Evolutionary conservation across 1,284 basidiomycete genomes (phyloP).

Genomic region (Gomphus bonarii): DNA sequence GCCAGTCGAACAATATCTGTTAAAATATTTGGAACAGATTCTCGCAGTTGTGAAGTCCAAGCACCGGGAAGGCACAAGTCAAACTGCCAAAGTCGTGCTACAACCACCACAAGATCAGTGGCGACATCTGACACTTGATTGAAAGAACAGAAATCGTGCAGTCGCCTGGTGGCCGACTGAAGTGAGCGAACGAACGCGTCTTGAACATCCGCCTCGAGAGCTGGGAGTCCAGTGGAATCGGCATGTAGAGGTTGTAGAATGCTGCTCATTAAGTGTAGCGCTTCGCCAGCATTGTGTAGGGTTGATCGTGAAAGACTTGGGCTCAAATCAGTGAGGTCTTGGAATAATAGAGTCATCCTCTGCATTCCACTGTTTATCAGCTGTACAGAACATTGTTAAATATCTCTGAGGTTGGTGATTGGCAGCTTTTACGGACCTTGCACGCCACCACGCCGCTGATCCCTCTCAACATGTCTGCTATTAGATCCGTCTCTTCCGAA

Average conservation of each 20-base stretch:
- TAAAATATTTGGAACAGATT: conserved; percentile 34
- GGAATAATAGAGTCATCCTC: conserved; percentile 49
- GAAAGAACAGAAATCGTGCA: conserved; percentile 5
- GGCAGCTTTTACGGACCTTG: conserved; percentile 36
- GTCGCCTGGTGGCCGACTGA: not conserved
- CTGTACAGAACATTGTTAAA: conserved; percentile 25
- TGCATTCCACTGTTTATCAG: conserved; percentile 67
- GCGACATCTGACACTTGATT: not conserved
- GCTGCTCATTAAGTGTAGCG: conserved; percentile 57
- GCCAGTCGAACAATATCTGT: conserved; percentile 40
- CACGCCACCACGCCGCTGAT: conserved; percentile 52
- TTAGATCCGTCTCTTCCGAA: conserved; percentile 67
- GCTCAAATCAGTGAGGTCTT: conserved; percentile 23
- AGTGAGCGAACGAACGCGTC: conserved; percentile 31
- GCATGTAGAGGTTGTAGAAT: conserved; percentile 56
- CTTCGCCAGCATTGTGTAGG: conserved; percentile 50
- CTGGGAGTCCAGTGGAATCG: conserved; percentile 31
- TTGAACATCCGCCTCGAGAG: conserved; percentile 42
- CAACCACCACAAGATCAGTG: conserved; percentile 21
- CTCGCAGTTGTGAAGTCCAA: conserved; percentile 47
- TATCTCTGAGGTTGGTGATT: not conserved
- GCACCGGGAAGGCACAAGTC: conserved; percentile 50
- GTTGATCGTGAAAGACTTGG: conserved; percentile 24
- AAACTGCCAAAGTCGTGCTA: conserved; percentile 62
- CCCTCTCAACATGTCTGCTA: conserved; percentile 65